These are phyloP conservation scores for Phlebiopsis flavidoalba DNA, from an alignment of 768 basidiomycete genomes.

Conservation along the genomic window DNA sequence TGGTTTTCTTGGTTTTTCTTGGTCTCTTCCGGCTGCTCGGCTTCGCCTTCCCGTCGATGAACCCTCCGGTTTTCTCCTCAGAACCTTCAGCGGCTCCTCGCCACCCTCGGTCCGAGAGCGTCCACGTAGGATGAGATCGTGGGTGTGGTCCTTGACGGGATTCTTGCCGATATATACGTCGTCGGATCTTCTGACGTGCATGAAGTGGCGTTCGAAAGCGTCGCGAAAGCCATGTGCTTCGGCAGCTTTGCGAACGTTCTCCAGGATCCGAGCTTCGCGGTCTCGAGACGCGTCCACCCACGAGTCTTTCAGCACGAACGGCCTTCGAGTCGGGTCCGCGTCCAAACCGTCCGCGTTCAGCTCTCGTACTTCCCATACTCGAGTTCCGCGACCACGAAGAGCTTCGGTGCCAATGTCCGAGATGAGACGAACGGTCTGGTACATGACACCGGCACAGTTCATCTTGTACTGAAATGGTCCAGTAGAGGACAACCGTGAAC, in stretches of 20 bases:
- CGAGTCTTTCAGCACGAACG: slow-evolving; percentile 8
- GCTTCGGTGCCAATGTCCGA: not conserved
- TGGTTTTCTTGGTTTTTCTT: too few relatives aligned
- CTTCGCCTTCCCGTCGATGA: too few relatives aligned
- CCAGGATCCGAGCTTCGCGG: not conserved
- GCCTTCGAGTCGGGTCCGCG: not conserved
- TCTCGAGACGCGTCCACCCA: slow-evolving; percentile 7
- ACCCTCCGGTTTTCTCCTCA: too few relatives aligned
- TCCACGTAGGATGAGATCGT: too few relatives aligned
- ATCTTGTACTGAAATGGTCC: not conserved
- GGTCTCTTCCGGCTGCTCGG: too few relatives aligned
- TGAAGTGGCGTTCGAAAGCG: too few relatives aligned
- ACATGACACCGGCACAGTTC: not conserved
- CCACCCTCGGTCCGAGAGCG: too few relatives aligned
- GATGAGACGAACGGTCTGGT: not conserved
- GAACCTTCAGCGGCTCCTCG: too few relatives aligned
- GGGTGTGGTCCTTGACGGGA: too few relatives aligned
- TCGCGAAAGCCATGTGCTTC: too few relatives aligned
- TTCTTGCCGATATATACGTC: too few relatives aligned
- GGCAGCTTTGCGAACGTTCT: not conserved
- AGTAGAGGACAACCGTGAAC: not conserved
- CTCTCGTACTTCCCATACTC: not conserved
- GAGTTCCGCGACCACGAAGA: slow-evolving; percentile 3
- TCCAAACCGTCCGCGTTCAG: not conserved
- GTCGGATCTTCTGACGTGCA: too few relatives aligned